phyloP scores from a whole-genome alignment of 2,329 filamentous ascomycete species.

The Aspergillus candidus region DNA sequence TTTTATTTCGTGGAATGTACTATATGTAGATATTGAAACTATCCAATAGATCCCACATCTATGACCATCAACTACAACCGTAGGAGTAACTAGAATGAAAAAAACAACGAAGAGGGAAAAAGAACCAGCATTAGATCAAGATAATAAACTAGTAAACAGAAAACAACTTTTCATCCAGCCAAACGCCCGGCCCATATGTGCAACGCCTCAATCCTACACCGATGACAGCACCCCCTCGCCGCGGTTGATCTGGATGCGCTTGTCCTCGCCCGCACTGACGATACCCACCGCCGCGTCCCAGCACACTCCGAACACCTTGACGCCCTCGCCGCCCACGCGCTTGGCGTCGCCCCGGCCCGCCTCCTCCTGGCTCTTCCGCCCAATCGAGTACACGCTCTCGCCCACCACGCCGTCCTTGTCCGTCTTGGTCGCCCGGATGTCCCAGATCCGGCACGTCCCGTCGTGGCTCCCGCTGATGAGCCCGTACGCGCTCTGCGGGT shows the following conservation, averaged over 20 bases:
- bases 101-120: no score
- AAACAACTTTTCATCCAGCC: conserved; percentile 26
- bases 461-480: conserved; percentile 87
- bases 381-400: conserved; percentile 71
- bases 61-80: no score
- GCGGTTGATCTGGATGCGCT: conserved; percentile 84
- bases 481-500: conserved; percentile 67
- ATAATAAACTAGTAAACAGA: conserved; percentile 9
- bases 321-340: conserved; percentile 67
- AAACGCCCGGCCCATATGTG: conserved; percentile 26
- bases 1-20: conserved; percentile 12
- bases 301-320: conserved; percentile 80
- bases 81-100: no score
- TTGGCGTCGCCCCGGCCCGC: conserved; percentile 54
- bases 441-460: conserved; percentile 89
- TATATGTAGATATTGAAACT: conserved; percentile 10
- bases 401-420: conserved; percentile 55
- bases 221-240: conserved; percentile 47
- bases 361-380: conserved; percentile 64
- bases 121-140: conserved; percentile 1
- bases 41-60: no score
- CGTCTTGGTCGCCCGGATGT: conserved; percentile 65
- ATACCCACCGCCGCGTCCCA: conserved; percentile 88
- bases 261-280: conserved; percentile 88
- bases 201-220: conserved; percentile 18